phyloP scores from a whole-genome alignment of 768 basidiomycete genomes.

The Mycena belliarum region DNA sequence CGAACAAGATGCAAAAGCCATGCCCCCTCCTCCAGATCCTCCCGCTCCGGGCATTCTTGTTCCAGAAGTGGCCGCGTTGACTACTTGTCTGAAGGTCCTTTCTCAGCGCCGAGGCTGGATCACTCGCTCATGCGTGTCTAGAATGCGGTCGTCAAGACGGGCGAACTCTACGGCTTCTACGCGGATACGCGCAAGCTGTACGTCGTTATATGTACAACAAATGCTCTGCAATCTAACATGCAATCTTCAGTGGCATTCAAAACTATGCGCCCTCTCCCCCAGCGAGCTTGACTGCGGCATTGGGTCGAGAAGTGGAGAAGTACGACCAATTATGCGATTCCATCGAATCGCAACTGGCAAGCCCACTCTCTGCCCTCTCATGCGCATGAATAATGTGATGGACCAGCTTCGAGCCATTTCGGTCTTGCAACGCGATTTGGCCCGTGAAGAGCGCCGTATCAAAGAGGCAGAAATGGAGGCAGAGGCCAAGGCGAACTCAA shows the following conservation, averaged over 20 bases:
- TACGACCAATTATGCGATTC: conserved; percentile 81
- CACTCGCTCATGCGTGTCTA: background rate
- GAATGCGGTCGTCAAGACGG: conserved; percentile 72
- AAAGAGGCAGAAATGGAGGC: conserved; percentile 39
- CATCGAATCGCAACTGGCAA: conserved; percentile 70
- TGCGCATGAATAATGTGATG: background rate
- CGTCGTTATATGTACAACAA: conserved; percentile 24
- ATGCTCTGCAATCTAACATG: background rate
- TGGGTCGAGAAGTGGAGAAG: conserved; percentile 75
- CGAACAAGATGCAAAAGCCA: conserved; percentile 37
- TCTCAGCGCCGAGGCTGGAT: background rate
- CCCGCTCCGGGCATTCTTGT: conserved; percentile 51
- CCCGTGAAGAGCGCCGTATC: conserved; percentile 58
- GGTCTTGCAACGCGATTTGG: conserved; percentile 69
- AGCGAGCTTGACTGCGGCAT: conserved; percentile 58
- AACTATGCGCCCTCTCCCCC: conserved; percentile 64
- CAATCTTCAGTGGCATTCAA: conserved; percentile 50
- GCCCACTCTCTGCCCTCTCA: conserved; percentile 25
- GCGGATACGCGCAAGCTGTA: conserved; percentile 66
- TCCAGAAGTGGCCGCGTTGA: conserved; percentile 63
- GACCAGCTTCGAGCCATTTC: conserved; percentile 68
- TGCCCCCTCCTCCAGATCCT: conserved; percentile 59
- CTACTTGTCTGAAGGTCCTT: conserved; percentile 48
- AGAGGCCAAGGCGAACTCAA: conserved; percentile 28
- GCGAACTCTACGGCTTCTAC: conserved; percentile 71